phyloP scores from a whole-genome alignment of 2,329 filamentous ascomycete species.

The Colletotrichum coccodes region DNA sequence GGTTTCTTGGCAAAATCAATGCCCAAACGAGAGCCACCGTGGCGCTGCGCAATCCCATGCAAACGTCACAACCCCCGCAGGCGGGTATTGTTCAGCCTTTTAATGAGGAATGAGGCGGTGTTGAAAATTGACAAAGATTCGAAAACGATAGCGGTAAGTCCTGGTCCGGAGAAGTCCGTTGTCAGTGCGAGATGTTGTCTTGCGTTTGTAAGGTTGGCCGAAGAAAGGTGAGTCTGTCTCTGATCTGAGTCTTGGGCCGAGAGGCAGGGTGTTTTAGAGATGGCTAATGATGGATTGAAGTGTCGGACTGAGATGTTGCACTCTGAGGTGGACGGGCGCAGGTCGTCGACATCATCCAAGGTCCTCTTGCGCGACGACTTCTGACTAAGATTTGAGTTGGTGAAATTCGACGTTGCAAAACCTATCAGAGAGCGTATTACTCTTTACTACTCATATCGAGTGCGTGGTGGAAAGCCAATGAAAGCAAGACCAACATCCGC shows the following conservation, averaged over 20 bases:
- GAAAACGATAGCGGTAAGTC: background rate
- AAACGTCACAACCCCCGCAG: background rate
- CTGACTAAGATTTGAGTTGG: background rate
- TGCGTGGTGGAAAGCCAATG: background rate
- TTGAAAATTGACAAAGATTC: background rate
- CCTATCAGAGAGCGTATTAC: too few species aligned
- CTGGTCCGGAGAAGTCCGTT: background rate
- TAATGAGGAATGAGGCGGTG: background rate
- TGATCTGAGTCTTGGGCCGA: background rate
- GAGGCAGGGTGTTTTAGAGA: background rate
- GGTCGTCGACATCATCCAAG: background rate
- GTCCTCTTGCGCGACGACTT: too few species aligned
- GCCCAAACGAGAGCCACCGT: background rate
- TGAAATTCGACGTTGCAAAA: background rate
- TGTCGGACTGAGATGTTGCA: constrained; percentile 2
- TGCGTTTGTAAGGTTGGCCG: background rate
- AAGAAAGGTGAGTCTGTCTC: constrained; percentile 9
- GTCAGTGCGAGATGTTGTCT: background rate
- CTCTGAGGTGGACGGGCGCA: background rate
- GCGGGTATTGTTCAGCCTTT: background rate
- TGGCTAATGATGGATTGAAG: background rate
- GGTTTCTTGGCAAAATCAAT: constrained; percentile 9
- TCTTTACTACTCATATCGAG: background rate
- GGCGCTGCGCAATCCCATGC: constrained; percentile 1
- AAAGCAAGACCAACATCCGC: background rate